These are phyloP conservation scores for Golubevia pallescens DNA, from an alignment of 1,284 basidiomycete species.

Conservation along the genomic window DNA sequence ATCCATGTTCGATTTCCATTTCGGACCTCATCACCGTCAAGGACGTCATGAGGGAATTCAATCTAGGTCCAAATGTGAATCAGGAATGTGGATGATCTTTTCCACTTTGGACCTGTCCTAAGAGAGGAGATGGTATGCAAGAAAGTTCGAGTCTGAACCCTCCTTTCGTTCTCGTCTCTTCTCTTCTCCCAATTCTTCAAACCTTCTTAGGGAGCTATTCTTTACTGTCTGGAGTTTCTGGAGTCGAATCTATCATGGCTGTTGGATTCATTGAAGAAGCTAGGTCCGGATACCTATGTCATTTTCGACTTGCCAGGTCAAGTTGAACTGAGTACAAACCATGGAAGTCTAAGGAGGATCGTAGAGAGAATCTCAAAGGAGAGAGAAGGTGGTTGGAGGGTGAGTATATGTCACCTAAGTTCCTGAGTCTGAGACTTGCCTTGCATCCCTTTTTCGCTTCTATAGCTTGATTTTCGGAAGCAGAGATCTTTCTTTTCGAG, in stretches of 20 bases:
- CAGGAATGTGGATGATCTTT: no score
- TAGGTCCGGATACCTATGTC: constrained; percentile 79
- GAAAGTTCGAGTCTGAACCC: no score
- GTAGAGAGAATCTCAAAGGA: background rate
- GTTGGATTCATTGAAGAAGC: no score
- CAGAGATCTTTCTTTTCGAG: no score
- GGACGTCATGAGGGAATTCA: constrained; percentile 84
- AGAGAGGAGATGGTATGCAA: no score
- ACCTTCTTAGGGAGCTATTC: constrained; percentile 78
- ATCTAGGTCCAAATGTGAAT: constrained; percentile 80
- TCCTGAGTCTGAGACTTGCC: no score
- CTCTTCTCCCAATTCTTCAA: background rate
- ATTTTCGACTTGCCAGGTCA: constrained; percentile 97
- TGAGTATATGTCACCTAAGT: constrained; percentile 4
- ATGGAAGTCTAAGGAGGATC: constrained; percentile 64
- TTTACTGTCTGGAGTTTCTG: constrained; percentile 97
- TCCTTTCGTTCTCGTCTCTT: background rate
- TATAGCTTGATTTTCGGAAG: no score
- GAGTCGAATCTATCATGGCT: constrained; percentile 96
- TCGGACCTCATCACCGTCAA: constrained; percentile 83
- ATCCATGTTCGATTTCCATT: constrained; percentile 87
- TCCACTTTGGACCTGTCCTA: no score
- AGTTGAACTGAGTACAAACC: constrained; percentile 96
- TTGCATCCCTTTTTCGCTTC: no score
- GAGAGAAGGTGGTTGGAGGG: background rate